Evolutionary conservation across 108 stramenopile genomes (phyloP), one percentile per base, ranked within the genome.

Genomic region (Ochromonas danica): DNA sequence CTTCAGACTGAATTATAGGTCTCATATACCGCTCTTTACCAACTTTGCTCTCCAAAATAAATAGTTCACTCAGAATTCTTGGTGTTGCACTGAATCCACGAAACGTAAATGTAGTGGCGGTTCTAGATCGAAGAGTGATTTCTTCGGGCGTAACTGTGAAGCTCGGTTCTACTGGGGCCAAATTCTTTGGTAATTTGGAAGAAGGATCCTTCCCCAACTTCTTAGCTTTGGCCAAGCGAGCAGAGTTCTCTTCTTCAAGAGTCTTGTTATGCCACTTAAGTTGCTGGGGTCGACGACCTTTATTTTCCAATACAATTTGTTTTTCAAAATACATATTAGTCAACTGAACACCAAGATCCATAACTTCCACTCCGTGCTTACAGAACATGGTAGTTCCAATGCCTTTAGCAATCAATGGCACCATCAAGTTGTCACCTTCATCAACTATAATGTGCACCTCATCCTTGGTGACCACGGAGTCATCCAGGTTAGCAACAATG

Each of bases 281-380:
- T 2, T 82, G 39, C 51, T 86, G 86, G 57, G 85, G 85, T 28
- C 89, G 85, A 0, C 90, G 82, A 35, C 90, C 90, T 63, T 85
- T 85, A 80, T 90, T 90, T 78, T 90, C 90, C n/a, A 90, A 83
- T 2, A 88, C 81, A 67, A 90, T 86, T 25, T 81, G 61, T 67
- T 81, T 78, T 41, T 80, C 78, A 72, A 82, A 88, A 42, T 43
- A 40, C 43, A 36, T 61, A 65, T 62, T 65, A n/a, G 88, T 89
- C 61, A 89, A 87, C 33, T 83, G 81, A 31, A 77, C 35, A 0
- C 88, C 89, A 35, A 90, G 89, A 43, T 89, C 87, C 35, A 89
- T 33, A 3, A 45, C 61, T 22, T 61, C 36, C 1, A 90, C 61
- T 57, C 85, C 87, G 61, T 87, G 81, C 35, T 86, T 81, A 42